Evolutionary conservation across 192 early-diverging fungal genomes (phyloP).

Genomic region (Backusella sp.): DNA sequence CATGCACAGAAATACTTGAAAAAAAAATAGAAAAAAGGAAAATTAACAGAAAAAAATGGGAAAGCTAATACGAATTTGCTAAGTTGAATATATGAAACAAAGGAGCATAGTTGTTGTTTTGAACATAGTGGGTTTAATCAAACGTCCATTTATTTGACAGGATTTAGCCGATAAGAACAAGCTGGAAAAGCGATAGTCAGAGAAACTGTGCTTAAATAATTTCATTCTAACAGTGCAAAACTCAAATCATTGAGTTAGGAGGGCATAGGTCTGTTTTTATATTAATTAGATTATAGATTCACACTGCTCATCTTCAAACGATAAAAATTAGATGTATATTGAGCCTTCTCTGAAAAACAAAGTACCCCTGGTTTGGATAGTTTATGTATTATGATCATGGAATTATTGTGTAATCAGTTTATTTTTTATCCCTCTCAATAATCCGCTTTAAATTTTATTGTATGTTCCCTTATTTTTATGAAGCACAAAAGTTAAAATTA

Average conservation of each 20-base stretch:
- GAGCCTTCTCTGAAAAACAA: too few relatives aligned
- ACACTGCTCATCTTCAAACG: not conserved
- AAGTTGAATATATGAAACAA: not conserved
- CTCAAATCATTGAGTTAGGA: not conserved
- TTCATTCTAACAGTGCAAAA: not conserved
- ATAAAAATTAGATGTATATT: not conserved
- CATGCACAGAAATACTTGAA: not conserved
- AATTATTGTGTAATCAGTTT: not conserved
- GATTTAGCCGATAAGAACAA: not conserved
- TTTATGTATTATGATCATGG: not conserved
- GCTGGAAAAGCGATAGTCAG: not conserved
- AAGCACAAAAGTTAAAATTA: not conserved
- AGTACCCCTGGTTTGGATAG: not conserved
- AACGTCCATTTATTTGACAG: not conserved
- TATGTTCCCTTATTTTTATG: not conserved
- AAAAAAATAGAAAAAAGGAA: not conserved
- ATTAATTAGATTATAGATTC: not conserved
- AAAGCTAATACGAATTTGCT: not conserved
- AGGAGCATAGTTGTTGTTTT: not conserved
- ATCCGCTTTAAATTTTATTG: not conserved
- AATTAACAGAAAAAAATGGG: not conserved
- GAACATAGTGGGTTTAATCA: too few relatives aligned
- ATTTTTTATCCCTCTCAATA: not conserved
- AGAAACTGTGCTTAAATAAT: not conserved
- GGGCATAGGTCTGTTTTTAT: not conserved